These are phyloP conservation scores for Spergularia bocconei DNA, from an alignment of 148 eudicot genomes.

Conservation along the genomic window DNA sequence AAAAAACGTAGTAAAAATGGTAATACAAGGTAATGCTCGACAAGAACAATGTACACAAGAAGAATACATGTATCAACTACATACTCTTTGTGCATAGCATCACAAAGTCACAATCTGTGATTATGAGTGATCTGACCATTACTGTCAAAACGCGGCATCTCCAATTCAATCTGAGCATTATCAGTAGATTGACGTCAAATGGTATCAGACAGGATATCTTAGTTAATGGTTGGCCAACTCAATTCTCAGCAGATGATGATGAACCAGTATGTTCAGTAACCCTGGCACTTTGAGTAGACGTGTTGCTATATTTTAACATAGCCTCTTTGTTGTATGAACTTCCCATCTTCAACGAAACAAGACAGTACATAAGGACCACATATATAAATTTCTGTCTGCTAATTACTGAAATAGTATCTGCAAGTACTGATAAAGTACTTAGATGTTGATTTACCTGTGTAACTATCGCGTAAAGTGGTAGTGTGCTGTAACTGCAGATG, in stretches of 20 bases:
- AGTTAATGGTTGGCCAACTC: background rate
- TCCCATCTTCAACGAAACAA: conserved; percentile 1
- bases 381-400: background rate
- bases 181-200: too few relatives aligned
- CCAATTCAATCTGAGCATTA: too few relatives aligned
- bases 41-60: too few relatives aligned
- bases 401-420: background rate
- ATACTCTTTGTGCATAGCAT: too few relatives aligned
- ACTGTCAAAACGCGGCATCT: too few relatives aligned
- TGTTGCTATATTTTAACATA: background rate
- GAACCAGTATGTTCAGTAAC: background rate
- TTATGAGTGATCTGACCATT: too few relatives aligned
- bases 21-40: too few relatives aligned
- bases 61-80: too few relatives aligned
- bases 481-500: conserved; percentile 52
- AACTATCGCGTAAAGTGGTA: conserved; percentile 41
- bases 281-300: background rate
- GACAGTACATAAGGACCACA: background rate
- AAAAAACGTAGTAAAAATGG: too few relatives aligned
- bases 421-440: too few relatives aligned
- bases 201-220: too few relatives aligned
- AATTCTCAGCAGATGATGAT: background rate
- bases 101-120: too few relatives aligned
- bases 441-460: conserved; percentile 33
- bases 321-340: conserved; percentile 5